Base-by-base conservation (phyloP, 352 stramenopile species). In the Pythium guiyangense region DNA sequence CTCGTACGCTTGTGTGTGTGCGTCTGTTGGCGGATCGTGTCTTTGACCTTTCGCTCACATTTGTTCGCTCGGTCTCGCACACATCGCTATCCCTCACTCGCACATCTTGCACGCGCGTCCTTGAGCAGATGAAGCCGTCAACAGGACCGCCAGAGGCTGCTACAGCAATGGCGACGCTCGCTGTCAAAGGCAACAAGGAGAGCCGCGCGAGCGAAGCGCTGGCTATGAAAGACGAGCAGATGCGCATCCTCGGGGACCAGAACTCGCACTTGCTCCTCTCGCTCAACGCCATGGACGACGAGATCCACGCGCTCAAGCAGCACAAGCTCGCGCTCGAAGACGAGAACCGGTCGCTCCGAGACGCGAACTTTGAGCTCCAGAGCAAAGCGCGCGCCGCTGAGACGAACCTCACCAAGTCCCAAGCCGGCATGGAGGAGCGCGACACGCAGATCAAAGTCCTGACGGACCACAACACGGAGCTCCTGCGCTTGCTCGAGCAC, bases 151-250 rank as follows among this genome's bases (percentile, higher is more conserved):
- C 42, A 9, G 51, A 58, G 18, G 43, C 57, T 1, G 29, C 57
- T 4, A 34, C 20, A 26, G 43, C 57, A 11, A 43, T 84, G 49
- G 66, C 59, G 5, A 64, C 71, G 10, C 76, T 88, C 72, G 59
- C 63, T 25, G 67, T 76, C 55, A 90, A 90, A 53, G 80, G 78
- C 54, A 94, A 73, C 55, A 89, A 95, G 50, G 92, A 97, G 62
- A 87, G 82, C 11, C 86, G 92, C 26, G 84, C 92, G 12, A 82
- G 84, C 39, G 90, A 98, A 57, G 90, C 92, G n/a, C 76, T 98
- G 29, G 82, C 84, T 37, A 98, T 98, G 88, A 98, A 98, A 65
- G 93, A 98, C 70, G 91, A 98, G 69, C 94, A 98, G 66, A 73
- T 98, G 68, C 80, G 88, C 49, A 97, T 98, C 57, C 75, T 98